Evolutionary conservation across 495 filamentous ascomycete genomes (phyloP).

Genomic region (Podospora comata): DNA sequence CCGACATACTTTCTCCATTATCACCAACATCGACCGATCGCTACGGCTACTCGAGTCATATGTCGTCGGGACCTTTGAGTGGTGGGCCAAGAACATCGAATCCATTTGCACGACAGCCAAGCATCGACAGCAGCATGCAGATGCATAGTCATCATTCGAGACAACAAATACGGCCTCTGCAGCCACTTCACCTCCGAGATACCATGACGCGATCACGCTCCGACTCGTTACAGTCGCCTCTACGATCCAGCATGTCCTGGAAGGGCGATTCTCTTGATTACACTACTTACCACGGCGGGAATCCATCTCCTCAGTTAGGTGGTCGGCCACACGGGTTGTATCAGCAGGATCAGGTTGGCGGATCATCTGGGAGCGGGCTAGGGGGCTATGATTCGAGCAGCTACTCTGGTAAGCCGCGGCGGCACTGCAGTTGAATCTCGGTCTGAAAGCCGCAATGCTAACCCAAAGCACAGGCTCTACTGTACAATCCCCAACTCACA

Average conservation of each 20-base stretch:
- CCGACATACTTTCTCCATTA: constrained; percentile 54
- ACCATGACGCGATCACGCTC: constrained; percentile 57
- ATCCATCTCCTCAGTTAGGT: constrained; percentile 44
- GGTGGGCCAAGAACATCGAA: constrained; percentile 52
- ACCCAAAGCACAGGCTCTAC: constrained; percentile 37
- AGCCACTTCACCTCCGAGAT: constrained; percentile 58
- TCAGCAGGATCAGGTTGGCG: constrained; percentile 32
- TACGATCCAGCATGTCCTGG: constrained; percentile 61
- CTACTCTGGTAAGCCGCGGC: constrained; percentile 49
- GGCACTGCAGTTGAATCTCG: background rate
- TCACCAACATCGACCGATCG: constrained; percentile 51
- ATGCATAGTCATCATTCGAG: constrained; percentile 41
- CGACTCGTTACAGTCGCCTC: constrained; percentile 56
- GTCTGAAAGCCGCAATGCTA: background rate
- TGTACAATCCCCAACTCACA: constrained; percentile 47
- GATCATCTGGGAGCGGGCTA: constrained; percentile 26
- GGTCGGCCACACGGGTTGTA: constrained; percentile 41
- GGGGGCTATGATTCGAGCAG: constrained; percentile 49
- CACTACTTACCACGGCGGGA: constrained; percentile 41
- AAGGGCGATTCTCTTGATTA: constrained; percentile 59
- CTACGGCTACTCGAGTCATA: constrained; percentile 50
- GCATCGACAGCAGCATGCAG: constrained; percentile 46
- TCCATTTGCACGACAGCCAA: constrained; percentile 52
- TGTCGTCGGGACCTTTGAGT: constrained; percentile 45
- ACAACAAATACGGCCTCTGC: constrained; percentile 49